Evolutionary conservation across 2,329 filamentous ascomycete genomes (phyloP).

Genomic region (Cryphonectria radicalis): DNA sequence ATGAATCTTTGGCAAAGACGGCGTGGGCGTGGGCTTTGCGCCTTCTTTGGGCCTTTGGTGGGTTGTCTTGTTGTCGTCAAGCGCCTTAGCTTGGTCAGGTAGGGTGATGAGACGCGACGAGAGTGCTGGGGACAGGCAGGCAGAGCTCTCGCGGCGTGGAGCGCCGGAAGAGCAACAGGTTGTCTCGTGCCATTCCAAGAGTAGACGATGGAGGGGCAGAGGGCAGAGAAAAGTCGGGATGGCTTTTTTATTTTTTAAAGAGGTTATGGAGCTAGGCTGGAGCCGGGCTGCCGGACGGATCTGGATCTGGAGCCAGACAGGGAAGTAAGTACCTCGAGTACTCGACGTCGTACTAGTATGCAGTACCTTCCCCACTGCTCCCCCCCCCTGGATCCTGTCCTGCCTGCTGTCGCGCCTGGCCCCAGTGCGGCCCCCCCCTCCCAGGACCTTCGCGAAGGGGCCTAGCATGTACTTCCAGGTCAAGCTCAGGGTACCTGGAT

Average conservation of each 20-base stretch:
- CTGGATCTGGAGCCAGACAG: constrained; percentile 8
- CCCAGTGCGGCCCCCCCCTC: background rate
- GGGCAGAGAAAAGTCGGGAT: constrained; percentile 41
- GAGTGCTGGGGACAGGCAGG: constrained; percentile 23
- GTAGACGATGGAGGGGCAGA: constrained; percentile 40
- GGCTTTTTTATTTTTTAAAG: constrained; percentile 44
- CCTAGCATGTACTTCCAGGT: background rate
- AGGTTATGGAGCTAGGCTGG: constrained; percentile 26
- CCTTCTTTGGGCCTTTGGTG: background rate
- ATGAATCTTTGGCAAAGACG: background rate
- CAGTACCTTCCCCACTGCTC: background rate
- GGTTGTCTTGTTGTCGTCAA: constrained; percentile 1
- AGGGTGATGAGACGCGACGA: background rate
- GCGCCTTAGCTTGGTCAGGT: background rate
- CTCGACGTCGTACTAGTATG: background rate
- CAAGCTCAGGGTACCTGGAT: constrained; percentile 3
- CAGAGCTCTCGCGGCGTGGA: constrained; percentile 43
- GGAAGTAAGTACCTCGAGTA: background rate
- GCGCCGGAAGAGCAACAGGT: constrained; percentile 39
- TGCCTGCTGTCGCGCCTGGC: background rate
- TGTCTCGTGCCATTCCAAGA: constrained; percentile 48
- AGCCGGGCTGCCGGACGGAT: constrained; percentile 17
- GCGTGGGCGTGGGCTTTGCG: background rate
- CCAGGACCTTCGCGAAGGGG: background rate
- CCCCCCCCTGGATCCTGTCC: background rate